Evolutionary conservation across 2,329 filamentous ascomycete species (phyloP), one percentile per base, ranked within the genome.

Genomic region (Metarhizium album): DNA sequence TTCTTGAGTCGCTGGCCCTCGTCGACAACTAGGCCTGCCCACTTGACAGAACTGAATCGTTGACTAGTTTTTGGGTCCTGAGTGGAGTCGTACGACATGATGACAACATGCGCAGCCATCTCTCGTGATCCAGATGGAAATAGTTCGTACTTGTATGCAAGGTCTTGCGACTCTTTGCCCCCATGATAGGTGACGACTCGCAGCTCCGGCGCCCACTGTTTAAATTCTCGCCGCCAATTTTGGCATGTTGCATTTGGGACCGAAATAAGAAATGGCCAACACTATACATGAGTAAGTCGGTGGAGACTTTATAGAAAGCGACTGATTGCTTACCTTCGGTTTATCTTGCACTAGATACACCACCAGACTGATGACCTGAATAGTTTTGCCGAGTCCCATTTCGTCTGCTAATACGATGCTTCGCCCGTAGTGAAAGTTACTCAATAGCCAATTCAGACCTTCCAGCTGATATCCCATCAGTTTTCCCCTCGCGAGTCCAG

Each of bases 221-320:
- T 94, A 66, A 97, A 89, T 64, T 98, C 93, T 46, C 91, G 83
- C 5, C 91, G 86, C 91, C 93, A 98, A 64, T 98, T 98, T n/a
- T 90, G 82, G 65, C 90, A 95, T 0, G 93, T 98, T 0, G 91
- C 84, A 62, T 97, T 97, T 0, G 93, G 93, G 1, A 95, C 91
- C 2, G 96, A 89, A 3, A 97, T 77, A 16, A 98, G 74, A 63
- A 96, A 97, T 0, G 93, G 93, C 79, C 87, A 97, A 67, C 89
- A 93, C 62, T 70, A 42, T 46, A 38, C 16, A 38, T 3, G 24
- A 13, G 52, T 65, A 45, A 62, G 52, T 35, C 51, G 45, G 13
- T 14, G 20, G 23, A 27, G 4, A 13, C 7, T 14, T 14, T 40
- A 16, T 13, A 35, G 16, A 35, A 3, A 13, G 20, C 9, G 18